Evolutionary conservation across 1,284 basidiomycete genomes (phyloP).

Genomic region (Microbotryomycetes sp.): DNA sequence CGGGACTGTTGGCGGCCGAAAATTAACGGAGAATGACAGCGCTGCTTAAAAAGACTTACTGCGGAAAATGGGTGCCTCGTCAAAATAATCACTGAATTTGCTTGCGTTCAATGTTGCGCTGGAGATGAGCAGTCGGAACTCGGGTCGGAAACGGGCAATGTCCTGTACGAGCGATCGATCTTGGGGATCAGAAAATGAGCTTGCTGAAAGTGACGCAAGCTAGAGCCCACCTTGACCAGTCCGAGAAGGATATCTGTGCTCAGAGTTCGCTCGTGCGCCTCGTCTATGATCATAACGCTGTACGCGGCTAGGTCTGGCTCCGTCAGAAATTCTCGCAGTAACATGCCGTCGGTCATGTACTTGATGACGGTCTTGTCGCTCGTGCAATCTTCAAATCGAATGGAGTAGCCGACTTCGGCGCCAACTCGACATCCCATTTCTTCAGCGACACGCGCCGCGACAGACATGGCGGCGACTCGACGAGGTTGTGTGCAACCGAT

Average conservation of each 20-base stretch:
- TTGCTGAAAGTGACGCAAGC: constrained; percentile 15
- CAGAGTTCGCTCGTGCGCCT: constrained; percentile 90
- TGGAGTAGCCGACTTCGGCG: constrained; percentile 96
- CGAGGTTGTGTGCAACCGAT: constrained; percentile 97
- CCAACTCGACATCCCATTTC: constrained; percentile 97
- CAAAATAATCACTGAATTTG: constrained; percentile 89
- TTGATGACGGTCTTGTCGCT: constrained; percentile 96
- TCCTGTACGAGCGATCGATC: constrained; percentile 51
- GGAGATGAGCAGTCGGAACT: constrained; percentile 82
- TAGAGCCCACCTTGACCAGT: constrained; percentile 75
- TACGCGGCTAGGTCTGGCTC: constrained; percentile 91
- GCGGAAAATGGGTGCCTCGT: constrained; percentile 86
- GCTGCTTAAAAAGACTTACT: constrained; percentile 48
- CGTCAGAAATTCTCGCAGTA: constrained; percentile 90
- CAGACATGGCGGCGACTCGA: constrained; percentile 98
- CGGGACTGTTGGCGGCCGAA: constrained; percentile 49
- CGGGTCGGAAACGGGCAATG: constrained; percentile 92
- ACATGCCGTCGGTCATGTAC: constrained; percentile 88
- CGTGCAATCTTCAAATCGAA: constrained; percentile 98
- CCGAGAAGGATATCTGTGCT: constrained; percentile 96
- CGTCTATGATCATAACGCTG: constrained; percentile 88
- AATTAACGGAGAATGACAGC: background rate
- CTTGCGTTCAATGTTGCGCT: constrained; percentile 89
- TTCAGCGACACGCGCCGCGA: constrained; percentile 96
- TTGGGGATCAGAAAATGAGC: constrained; percentile 10